These are phyloP conservation scores for Rhododendron williamsianum DNA, from an alignment of 148 eudicot species.

Conservation along the genomic window DNA sequence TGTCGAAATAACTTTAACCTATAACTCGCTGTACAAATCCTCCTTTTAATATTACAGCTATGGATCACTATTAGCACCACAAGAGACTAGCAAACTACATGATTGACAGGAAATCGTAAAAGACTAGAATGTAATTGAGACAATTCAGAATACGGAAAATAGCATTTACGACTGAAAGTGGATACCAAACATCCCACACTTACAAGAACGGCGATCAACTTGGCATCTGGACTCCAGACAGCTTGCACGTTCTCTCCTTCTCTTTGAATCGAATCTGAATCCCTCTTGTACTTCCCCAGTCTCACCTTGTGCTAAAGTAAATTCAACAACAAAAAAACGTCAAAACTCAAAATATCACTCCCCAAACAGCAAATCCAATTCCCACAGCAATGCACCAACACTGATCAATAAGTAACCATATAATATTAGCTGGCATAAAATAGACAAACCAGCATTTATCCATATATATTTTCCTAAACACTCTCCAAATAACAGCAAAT, in stretches of 20 bases:
- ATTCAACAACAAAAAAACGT: not conserved
- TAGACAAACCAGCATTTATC: not conserved
- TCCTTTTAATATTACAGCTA: not conserved
- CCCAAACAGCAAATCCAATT: not conserved
- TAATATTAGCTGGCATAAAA: not conserved
- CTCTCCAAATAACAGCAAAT: not conserved
- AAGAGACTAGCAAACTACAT: not conserved
- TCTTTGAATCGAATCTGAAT: conserved; percentile 49
- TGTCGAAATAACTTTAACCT: not conserved
- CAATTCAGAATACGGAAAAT: not conserved
- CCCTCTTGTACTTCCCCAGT: conserved; percentile 77
- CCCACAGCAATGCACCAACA: not conserved
- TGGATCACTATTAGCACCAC: not conserved
- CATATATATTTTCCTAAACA: not conserved
- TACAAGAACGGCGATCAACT: conserved; percentile 78
- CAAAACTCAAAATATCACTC: conserved; percentile 6
- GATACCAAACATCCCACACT: conserved; percentile 23
- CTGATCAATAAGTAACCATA: not conserved
- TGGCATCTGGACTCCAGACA: conserved; percentile 86
- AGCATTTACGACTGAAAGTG: not conserved
- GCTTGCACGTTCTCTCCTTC: conserved; percentile 89
- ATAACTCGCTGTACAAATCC: not conserved
- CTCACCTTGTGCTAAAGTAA: conserved; percentile 75
- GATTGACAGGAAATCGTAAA: not conserved
- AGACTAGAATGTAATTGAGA: not conserved